Evolutionary conservation across 2,329 filamentous ascomycete genomes (phyloP), one percentile per base, ranked within the genome.

Genomic region (Neopestalotiopsis rosae): DNA sequence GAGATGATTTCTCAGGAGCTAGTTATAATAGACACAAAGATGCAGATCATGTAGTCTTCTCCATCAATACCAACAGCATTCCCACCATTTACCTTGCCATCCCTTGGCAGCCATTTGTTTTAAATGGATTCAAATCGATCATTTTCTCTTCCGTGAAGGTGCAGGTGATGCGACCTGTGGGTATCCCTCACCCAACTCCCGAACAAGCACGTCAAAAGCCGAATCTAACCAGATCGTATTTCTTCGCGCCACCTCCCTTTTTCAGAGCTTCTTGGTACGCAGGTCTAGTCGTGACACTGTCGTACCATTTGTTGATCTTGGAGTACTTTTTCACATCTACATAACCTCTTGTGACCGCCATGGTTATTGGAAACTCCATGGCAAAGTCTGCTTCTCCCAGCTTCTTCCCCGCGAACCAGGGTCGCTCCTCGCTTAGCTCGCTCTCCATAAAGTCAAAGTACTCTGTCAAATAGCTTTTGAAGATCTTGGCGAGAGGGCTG

Each of bases 221-320:
- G 28, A 61, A 61, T 14, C 28, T 61, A 5, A 61, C 28, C 9
- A 61, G 13, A 61, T 61, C 57, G 28, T 61, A 61, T 14, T 61
- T 24, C 57, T 61, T 32, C 2, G n/a, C 5, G 1, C 57, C 57
- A 2, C 57, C 57, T 9, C 57, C 57, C 12, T 61, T 61, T 20
- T 61, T 17, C 1, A 61, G 24, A 14, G 57, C 57, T 32, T 61
- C 28, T 24, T 32, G 57, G 14, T 61, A 61, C 17, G 57, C 57
- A 14, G 57, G 57, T 32, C 57, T 61, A 17, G 57, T 12, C 28
- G 20, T 61, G 57, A 61, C 28, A 5, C 7, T 32, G 13, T 61
- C 12, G 57, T 61, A 28, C 57, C 57, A 61, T 14, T 61, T 61
- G 17, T 61, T 24, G n/a, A 61, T 24, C 57, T 32, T 61, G 28